phyloP scores from a whole-genome alignment of 495 filamentous ascomycete genomes.

The Evansstolkia leycettana region DNA sequence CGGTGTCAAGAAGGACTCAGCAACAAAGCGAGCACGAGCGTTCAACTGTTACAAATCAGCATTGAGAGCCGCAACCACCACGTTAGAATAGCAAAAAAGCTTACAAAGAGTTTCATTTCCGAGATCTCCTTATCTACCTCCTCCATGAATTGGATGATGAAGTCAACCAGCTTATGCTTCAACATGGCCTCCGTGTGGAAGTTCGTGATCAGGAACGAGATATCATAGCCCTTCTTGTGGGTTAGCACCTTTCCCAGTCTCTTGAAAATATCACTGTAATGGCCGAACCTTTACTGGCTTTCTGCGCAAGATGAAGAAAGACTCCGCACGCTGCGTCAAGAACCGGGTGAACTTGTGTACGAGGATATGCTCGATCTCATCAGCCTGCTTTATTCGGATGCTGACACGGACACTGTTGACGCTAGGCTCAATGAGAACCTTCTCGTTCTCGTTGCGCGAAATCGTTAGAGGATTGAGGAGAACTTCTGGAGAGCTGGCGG shows the following conservation, averaged over 20 bases:
- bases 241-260: slow-evolving; percentile 2
- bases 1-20: slow-evolving; percentile 93
- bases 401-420: slow-evolving; percentile 92
- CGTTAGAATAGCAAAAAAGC: no score
- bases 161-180: slow-evolving; percentile 97
- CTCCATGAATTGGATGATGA: slow-evolving; percentile 98
- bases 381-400: slow-evolving; percentile 97
- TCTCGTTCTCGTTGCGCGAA: slow-evolving; percentile 89
- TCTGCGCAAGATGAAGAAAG: slow-evolving; percentile 90
- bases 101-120: slow-evolving; percentile 98
- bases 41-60: slow-evolving; percentile 56
- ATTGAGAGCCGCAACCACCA: no score
- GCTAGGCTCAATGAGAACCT: slow-evolving; percentile 78
- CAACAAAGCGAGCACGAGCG: slow-evolving; percentile 92
- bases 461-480: slow-evolving; percentile 84
- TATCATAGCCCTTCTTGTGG: slow-evolving; percentile 75
- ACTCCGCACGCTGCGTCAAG: slow-evolving; percentile 88
- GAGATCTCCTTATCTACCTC: slow-evolving; percentile 99
- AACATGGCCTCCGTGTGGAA: slow-evolving; percentile 96
- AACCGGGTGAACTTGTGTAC: slow-evolving; percentile 98
- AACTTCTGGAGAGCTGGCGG: slow-evolving; percentile 80
- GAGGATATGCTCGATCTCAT: slow-evolving; percentile 94
- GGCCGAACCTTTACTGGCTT: slow-evolving; percentile 78
- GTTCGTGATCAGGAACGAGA: slow-evolving; percentile 97
- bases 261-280: neutral